These are phyloP conservation scores for Yamadazyma endophytica DNA, from an alignment of 805 yeast species.

Conservation along the genomic window DNA sequence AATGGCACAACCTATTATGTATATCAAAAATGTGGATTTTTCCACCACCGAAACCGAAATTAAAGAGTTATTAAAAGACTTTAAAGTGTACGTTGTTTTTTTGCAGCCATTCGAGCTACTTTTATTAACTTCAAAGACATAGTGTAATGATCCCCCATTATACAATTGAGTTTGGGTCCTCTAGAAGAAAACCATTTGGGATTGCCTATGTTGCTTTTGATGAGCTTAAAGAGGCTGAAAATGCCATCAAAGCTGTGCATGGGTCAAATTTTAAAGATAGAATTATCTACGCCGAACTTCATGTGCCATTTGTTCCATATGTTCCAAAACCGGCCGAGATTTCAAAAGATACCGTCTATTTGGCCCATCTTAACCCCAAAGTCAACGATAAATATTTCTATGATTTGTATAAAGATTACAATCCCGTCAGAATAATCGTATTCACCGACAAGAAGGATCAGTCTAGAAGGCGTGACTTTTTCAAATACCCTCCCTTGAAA, in stretches of 20 bases:
- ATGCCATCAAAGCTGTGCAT: slow-evolving; percentile 22
- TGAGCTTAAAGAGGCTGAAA: slow-evolving; percentile 22
- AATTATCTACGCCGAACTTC: slow-evolving; percentile 33
- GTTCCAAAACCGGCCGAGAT: too few species aligned
- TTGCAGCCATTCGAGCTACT: background rate
- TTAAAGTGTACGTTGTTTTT: slow-evolving; percentile 39
- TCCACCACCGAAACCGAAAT: slow-evolving; percentile 52
- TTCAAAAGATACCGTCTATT: slow-evolving; percentile 45
- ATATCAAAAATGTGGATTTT: slow-evolving; percentile 52
- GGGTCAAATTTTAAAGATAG: slow-evolving; percentile 31
- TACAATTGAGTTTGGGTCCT: slow-evolving; percentile 42
- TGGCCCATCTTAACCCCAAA: slow-evolving; percentile 35
- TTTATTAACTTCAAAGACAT: slow-evolving; percentile 12
- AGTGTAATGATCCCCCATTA: slow-evolving; percentile 52
- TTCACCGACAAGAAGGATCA: slow-evolving; percentile 29
- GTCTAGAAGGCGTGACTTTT: background rate
- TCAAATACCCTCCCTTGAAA: slow-evolving; percentile 1
- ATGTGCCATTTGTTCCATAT: slow-evolving; percentile 39
- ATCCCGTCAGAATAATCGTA: slow-evolving; percentile 46
- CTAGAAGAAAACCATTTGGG: slow-evolving; percentile 50
- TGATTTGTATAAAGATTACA: slow-evolving; percentile 40
- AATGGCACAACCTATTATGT: slow-evolving; percentile 26
- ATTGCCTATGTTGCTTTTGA: slow-evolving; percentile 41
- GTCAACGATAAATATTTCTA: slow-evolving; percentile 43
- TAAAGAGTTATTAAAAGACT: slow-evolving; percentile 38